Conservation (phyloP, 2,329 filamentous ascomycete species). For the Dothistroma septosporum region DNA sequence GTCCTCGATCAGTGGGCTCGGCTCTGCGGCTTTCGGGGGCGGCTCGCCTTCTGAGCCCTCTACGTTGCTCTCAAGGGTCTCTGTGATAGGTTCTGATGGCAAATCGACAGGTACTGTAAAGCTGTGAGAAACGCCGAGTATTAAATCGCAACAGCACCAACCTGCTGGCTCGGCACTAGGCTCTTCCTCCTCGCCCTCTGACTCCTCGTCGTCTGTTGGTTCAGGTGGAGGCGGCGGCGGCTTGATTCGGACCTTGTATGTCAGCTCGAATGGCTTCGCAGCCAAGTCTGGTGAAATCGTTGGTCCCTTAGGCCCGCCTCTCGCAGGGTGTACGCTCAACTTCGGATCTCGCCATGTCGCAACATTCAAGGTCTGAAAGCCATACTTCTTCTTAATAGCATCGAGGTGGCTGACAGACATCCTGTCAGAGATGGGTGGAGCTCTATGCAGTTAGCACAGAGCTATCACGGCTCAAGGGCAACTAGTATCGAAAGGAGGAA, state of each 20-base stretch:
- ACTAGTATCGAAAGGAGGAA: slow-evolving; percentile 2
- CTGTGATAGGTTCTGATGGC: not conserved
- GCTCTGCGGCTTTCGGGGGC: not conserved
- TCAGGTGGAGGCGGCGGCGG: slow-evolving; percentile 16
- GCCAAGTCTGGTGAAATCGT: slow-evolving; percentile 24
- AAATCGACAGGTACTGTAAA: slow-evolving; percentile 1
- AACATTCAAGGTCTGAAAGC: slow-evolving; percentile 23
- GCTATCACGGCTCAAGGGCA: not conserved
- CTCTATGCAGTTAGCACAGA: not conserved
- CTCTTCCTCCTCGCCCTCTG: slow-evolving; percentile 16
- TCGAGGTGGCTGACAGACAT: slow-evolving; percentile 17
- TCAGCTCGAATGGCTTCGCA: slow-evolving; percentile 20
- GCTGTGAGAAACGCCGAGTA: not conserved
- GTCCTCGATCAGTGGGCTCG: not conserved
- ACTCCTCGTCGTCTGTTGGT: slow-evolving; percentile 28
- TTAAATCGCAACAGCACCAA: not conserved
- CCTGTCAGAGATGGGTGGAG: not conserved
- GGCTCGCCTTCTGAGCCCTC: not conserved
- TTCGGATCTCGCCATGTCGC: slow-evolving; percentile 29
- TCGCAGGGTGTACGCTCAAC: slow-evolving; percentile 24
- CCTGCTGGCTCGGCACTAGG: not conserved
- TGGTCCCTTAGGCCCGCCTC: slow-evolving; percentile 24
- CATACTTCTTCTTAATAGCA: slow-evolving; percentile 24
- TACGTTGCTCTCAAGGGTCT: not conserved
- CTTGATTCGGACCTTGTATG: slow-evolving; percentile 26